phyloP scores from a whole-genome alignment of 345 rosid genomes.

The Acer negundo region DNA sequence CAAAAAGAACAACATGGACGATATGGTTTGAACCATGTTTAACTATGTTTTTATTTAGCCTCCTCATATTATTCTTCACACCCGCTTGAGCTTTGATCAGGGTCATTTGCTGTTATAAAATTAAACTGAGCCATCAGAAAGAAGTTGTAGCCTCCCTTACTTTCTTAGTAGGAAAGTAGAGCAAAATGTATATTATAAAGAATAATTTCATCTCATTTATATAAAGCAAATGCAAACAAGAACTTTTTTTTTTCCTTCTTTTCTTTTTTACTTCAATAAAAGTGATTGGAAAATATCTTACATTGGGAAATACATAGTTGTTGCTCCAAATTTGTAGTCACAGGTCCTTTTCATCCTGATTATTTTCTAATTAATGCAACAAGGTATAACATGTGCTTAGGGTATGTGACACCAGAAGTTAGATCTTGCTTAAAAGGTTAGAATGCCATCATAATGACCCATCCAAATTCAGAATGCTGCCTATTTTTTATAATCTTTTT shows the following conservation, averaged over 20 bases:
- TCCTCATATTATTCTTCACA: conserved; percentile 91
- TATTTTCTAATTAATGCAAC: no score
- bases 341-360: no score
- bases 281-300: no score
- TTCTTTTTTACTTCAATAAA: neutral
- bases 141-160: neutral
- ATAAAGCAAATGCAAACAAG: neutral
- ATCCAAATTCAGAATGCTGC: neutral
- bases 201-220: neutral
- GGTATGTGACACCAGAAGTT: neutral
- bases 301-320: no score
- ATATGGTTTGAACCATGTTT: conserved; percentile 75
- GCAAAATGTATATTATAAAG: neutral
- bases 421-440: neutral
- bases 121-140: conserved; percentile 11
- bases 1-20: conserved; percentile 81
- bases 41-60: conserved; percentile 76
- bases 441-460: neutral
- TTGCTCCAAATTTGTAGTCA: no score
- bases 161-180: neutral
- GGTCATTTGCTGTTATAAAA: conserved; percentile 71
- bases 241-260: no score
- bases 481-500: neutral
- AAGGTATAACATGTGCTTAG: no score
- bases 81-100: conserved; percentile 89